Evolutionary conservation across 2,329 filamentous ascomycete species (phyloP).

Genomic region (Colletotrichum sp.): DNA sequence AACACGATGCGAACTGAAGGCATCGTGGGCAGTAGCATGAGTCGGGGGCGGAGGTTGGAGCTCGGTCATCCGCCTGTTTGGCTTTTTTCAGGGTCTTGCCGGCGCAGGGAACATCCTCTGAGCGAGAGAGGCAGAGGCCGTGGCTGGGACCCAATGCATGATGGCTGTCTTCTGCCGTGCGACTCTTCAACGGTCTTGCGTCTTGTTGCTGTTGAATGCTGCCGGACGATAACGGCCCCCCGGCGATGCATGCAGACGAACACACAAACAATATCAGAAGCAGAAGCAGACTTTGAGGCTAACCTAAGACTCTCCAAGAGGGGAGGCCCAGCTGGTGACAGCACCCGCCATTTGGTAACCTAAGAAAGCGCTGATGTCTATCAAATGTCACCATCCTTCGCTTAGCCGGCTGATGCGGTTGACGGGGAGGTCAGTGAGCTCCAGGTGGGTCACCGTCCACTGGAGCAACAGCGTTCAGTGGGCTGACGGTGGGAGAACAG

Average conservation of each 20-base stretch:
- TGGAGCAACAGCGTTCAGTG: background rate
- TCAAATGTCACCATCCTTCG: conserved; percentile 13
- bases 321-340: background rate
- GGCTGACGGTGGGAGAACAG: background rate
- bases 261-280: background rate
- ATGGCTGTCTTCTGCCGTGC: background rate
- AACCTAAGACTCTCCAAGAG: background rate
- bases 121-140: background rate
- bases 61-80: background rate
- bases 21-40: background rate
- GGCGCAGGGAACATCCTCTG: conserved; percentile 14
- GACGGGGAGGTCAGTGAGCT: background rate
- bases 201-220: background rate
- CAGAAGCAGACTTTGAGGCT: background rate
- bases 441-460: background rate
- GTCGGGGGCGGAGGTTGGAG: conserved; percentile 6
- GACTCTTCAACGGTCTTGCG: background rate
- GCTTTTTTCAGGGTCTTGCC: conserved; percentile 11
- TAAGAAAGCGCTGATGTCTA: background rate
- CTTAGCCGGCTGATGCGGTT: background rate
- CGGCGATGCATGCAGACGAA: background rate
- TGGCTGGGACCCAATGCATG: background rate
- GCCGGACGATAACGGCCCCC: background rate
- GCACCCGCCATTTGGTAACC: background rate
- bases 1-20: background rate